phyloP scores from a whole-genome alignment of 495 filamentous ascomycete genomes.

The Annulohypoxylon bovei region DNA sequence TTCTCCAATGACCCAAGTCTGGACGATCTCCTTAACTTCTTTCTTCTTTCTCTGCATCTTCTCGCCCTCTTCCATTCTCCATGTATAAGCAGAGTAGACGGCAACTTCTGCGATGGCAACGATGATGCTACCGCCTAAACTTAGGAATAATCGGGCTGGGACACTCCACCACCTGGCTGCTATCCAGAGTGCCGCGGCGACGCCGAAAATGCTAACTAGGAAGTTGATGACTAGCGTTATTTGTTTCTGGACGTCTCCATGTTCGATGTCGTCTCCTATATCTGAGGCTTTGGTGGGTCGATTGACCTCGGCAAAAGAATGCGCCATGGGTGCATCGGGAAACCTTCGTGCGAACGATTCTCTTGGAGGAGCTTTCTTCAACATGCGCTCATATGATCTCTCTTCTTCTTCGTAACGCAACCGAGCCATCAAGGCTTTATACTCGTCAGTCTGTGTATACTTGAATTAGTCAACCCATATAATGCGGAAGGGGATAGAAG shows the following conservation, averaged over 20 bases:
- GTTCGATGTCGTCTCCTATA: conserved; percentile 64
- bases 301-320: conserved; percentile 62
- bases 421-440: conserved; percentile 86
- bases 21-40: conserved; percentile 76
- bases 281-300: conserved; percentile 51
- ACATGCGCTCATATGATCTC: conserved; percentile 80
- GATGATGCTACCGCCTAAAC: conserved; percentile 71
- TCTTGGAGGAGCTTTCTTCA: conserved; percentile 63
- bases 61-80: conserved; percentile 78
- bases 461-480: conserved; percentile 35
- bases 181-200: conserved; percentile 77
- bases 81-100: conserved; percentile 86
- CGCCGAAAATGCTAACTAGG: conserved; percentile 75
- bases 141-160: conserved; percentile 72
- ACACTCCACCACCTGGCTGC: conserved; percentile 75
- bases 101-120: conserved; percentile 89
- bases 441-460: conserved; percentile 74
- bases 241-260: conserved; percentile 78
- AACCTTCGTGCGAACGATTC: conserved; percentile 70
- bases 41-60: conserved; percentile 68
- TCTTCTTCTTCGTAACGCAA: conserved; percentile 83
- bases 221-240: conserved; percentile 79
- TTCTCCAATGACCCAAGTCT: conserved; percentile 73
- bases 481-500: background rate
- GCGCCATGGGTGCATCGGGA: conserved; percentile 58